Base-by-base conservation (phyloP, 2,329 filamentous ascomycete genomes). In the Fusarium azukiicola region DNA sequence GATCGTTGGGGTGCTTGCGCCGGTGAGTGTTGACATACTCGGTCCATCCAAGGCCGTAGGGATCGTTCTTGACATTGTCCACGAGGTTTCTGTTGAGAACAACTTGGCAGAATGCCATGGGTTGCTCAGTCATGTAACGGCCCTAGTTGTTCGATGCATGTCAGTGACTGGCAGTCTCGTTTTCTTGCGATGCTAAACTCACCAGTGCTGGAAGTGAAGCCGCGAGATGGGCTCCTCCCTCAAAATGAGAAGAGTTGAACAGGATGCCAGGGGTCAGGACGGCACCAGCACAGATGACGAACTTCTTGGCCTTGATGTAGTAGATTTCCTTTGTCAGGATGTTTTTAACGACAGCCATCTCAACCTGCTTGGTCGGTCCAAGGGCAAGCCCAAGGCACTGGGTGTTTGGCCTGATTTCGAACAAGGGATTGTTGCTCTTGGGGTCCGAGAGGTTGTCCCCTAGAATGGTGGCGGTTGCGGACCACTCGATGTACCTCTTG, bases 401-500 rank as follows among this genome's bases (percentile, higher is more conserved):
- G 1, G 71, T 73, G 47, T 73, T 73, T 1, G 71, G 44, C 5
- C 38, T 64, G 1, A 73, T 64, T 0, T 73, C 68, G 23, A 73
- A 73, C 1, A 73, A 52, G 5, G 10, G 23, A 19, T 70, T 44
- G 8, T 11, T n/a, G 2, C 3, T 32, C 27, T 73, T 64, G 23
- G 19, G 36, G 10, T 21, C 44, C 0, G 71, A 64, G 0, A 73
- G 52, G 1, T 32, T 32, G 27, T 71, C 67, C 4, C 67, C 68
- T 6, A 73, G 68, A 7, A 73, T 47, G n/a, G 71, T 73, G 13
- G 71, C 67, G 32, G 71, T 73, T 17, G 68, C 71, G 32, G 71
- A 64, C 71, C 71, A 72, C 40, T 73, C 68, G 1, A 73, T 21
- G 3, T 73, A 73, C 1, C 64, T 40, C 2, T 64, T 50, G 16